Evolutionary conservation across 2,329 filamentous ascomycete genomes (phyloP).

Genomic region (Diaporthe humulicola): DNA sequence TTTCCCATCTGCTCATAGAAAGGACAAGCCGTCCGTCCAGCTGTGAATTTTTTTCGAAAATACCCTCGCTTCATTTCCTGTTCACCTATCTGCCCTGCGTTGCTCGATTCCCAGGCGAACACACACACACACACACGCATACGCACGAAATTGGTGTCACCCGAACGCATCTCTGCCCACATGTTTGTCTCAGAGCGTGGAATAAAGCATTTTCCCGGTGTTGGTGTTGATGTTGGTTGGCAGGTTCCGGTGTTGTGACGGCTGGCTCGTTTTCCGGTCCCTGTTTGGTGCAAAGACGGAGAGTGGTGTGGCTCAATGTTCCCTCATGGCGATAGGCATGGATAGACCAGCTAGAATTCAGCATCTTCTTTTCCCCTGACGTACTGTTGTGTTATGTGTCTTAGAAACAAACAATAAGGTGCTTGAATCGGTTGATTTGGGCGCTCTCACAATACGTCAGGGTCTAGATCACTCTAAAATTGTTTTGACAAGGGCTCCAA

Average conservation of each 20-base stretch:
- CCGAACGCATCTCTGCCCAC: background rate
- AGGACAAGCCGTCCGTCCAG: background rate
- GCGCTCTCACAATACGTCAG: background rate
- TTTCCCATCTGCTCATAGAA: background rate
- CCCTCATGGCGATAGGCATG: background rate
- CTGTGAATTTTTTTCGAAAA: background rate
- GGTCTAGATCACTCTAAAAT: too few relatives aligned
- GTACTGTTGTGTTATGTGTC: background rate
- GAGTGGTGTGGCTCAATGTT: background rate
- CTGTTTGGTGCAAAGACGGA: background rate
- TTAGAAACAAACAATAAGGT: background rate
- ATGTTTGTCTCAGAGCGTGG: background rate
- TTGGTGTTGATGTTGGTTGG: slow-evolving; percentile 20
- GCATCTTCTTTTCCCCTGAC: background rate
- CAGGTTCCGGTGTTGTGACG: background rate
- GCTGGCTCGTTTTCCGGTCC: slow-evolving; percentile 6
- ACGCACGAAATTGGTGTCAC: background rate
- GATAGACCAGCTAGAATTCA: slow-evolving; percentile 15
- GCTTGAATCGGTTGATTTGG: too few relatives aligned
- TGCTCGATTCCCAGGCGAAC: slow-evolving; percentile 7
- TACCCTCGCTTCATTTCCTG: slow-evolving; percentile 24
- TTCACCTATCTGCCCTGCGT: background rate
- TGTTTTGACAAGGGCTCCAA: too few relatives aligned
- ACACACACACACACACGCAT: background rate
- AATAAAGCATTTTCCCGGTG: slow-evolving; percentile 25